These are phyloP conservation scores for Yamagishiella unicocca DNA, from an alignment of 139 green algal genomes.

Conservation along the genomic window DNA sequence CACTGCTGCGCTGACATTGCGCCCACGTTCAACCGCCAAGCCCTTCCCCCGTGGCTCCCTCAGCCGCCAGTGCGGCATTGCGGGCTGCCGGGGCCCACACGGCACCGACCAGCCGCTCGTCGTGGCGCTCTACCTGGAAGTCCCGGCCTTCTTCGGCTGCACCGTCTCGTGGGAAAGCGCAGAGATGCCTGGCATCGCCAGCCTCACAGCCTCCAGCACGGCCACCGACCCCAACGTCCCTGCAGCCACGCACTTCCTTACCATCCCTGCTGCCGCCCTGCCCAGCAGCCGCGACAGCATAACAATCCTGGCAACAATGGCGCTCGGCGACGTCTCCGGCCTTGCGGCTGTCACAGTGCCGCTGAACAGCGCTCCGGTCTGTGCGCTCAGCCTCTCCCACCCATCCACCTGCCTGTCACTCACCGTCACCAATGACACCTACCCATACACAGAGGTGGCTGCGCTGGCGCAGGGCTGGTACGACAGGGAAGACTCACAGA, in stretches of 20 bases:
- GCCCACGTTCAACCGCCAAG: neutral
- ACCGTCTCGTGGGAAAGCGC: neutral
- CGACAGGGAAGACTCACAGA: neutral
- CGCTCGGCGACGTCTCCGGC: neutral
- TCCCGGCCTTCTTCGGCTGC: neutral
- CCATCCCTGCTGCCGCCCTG: slow-evolving; percentile 8
- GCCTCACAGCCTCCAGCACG: neutral
- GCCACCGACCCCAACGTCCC: neutral
- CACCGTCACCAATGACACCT: neutral
- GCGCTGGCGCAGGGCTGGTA: neutral
- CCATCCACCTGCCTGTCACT: neutral
- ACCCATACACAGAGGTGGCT: neutral
- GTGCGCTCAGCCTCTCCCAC: neutral
- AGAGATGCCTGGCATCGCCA: neutral
- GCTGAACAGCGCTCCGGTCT: slow-evolving; percentile 24
- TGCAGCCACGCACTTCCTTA: neutral
- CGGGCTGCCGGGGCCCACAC: slow-evolving; percentile 2
- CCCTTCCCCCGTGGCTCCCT: slow-evolving; percentile 25
- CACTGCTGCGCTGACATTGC: neutral
- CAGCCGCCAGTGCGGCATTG: neutral
- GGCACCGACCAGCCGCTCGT: neutral
- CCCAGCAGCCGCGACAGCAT: neutral
- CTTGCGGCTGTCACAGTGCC: neutral
- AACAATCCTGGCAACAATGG: neutral
- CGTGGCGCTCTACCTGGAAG: neutral